Percentiles rank a stretch among this genome's conserved stretches.
Evolutionary conservation across 2,329 filamentous ascomycete genomes (phyloP).

Genomic region (Phialocephala sp.): DNA sequence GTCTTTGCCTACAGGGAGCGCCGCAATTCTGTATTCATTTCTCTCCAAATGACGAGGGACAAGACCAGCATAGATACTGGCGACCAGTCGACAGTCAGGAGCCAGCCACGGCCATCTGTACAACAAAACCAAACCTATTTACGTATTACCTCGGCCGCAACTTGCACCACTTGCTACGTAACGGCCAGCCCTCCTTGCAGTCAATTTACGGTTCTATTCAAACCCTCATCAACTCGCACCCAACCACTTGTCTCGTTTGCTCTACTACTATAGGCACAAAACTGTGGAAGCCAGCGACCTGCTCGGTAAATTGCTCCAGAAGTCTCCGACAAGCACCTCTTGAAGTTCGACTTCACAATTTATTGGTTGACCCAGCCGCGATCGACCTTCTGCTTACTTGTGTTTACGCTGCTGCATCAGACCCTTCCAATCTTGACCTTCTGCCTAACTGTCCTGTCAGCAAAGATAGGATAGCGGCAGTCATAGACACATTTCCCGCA

Average conservation of each 20-base stretch:
- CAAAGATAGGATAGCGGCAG: neutral
- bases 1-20: neutral
- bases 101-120: neutral
- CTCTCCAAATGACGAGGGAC: slow-evolving; percentile 7
- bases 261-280: neutral
- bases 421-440: slow-evolving; percentile 9
- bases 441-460: slow-evolving; percentile 10
- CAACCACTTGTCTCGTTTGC: slow-evolving; percentile 5
- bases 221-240: neutral
- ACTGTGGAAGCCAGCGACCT: slow-evolving; percentile 15
- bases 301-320: slow-evolving; percentile 4
- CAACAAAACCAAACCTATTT: slow-evolving; percentile 10
- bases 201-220: slow-evolving; percentile 7
- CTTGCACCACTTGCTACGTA: slow-evolving; percentile 1
- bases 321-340: slow-evolving; percentile 8
- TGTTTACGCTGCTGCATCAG: slow-evolving; percentile 10
- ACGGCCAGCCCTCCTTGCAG: neutral
- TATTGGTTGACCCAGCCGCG: slow-evolving; percentile 12
- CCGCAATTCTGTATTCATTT: slow-evolving; percentile 15
- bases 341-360: slow-evolving; percentile 16
- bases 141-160: slow-evolving; percentile 16
- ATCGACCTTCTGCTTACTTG: slow-evolving; percentile 14
- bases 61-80: slow-evolving; percentile 12
- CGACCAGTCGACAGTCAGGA: neutral
- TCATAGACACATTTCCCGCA: slow-evolving; percentile 11